A percentile compares a stretch with the other conserved stretches of the same genome.
Conservation (phyloP, 2,329 filamentous ascomycete genomes). For the Diaporthe capsici region DNA sequence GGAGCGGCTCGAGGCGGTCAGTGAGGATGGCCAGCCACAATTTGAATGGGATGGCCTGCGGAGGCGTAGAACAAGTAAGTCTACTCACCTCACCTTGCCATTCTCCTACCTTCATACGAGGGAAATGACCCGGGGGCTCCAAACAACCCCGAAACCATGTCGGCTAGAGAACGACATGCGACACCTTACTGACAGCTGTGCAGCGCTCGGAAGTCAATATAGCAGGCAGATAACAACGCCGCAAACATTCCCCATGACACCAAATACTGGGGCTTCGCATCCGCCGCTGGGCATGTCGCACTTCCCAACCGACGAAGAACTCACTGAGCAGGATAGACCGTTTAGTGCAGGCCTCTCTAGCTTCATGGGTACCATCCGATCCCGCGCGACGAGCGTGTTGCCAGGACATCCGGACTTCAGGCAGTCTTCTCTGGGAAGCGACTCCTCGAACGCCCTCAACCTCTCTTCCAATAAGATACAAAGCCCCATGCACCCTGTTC, state of each 20-base stretch:
- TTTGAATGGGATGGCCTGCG: conserved; percentile 95
- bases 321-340: conserved; percentile 67
- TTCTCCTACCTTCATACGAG: not conserved
- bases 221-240: conserved; percentile 54
- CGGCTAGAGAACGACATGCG: not conserved
- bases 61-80: conserved; percentile 67
- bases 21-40: conserved; percentile 77
- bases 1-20: conserved; percentile 80
- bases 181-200: not conserved
- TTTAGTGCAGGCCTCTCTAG: conserved; percentile 65
- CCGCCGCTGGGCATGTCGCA: conserved; percentile 90
- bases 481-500: conserved; percentile 73
- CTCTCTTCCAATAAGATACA: conserved; percentile 54
- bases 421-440: conserved; percentile 48
- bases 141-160: not conserved
- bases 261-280: conserved; percentile 59
- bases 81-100: not conserved
- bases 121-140: not conserved
- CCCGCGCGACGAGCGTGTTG: conserved; percentile 57
- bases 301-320: conserved; percentile 78
- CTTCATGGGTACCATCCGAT: conserved; percentile 70
- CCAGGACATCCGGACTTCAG: conserved; percentile 58
- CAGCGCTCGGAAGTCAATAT: conserved; percentile 53
- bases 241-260: conserved; percentile 51
- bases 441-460: conserved; percentile 23